phyloP scores from a whole-genome alignment of 305 asterid genomes.

The Solanum chacoense region DNA sequence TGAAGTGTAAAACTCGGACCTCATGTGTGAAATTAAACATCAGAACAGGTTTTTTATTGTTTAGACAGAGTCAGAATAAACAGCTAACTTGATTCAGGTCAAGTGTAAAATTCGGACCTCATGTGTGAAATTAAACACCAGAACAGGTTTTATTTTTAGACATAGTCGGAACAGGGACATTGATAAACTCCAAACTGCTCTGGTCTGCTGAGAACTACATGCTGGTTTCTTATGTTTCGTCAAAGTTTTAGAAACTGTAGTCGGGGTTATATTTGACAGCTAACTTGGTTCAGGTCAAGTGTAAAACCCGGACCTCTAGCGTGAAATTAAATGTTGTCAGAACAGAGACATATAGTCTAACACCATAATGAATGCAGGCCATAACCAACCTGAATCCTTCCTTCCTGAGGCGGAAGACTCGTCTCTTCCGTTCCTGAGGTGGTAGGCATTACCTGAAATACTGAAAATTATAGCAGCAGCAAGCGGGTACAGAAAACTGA shows the following conservation, averaged over 20 bases:
- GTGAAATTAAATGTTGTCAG: neutral
- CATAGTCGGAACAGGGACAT: neutral
- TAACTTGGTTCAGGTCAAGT: neutral
- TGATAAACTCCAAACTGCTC: neutral
- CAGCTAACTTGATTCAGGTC: neutral
- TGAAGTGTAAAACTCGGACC: neutral
- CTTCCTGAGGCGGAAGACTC: slow-evolving; percentile 28
- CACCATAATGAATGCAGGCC: neutral
- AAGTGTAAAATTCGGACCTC: neutral
- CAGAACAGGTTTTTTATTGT: neutral
- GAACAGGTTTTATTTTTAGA: neutral
- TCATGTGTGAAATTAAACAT: neutral
- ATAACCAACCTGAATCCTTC: slow-evolving; percentile 50
- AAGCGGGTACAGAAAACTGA: slow-evolving; percentile 2
- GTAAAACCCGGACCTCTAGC: neutral
- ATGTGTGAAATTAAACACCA: neutral
- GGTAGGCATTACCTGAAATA: slow-evolving; percentile 61
- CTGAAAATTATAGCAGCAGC: slow-evolving; percentile 13
- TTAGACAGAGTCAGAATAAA: neutral
- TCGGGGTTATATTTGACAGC: neutral
- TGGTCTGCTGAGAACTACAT: neutral
- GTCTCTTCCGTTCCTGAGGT: slow-evolving; percentile 37
- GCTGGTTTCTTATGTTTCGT: neutral
- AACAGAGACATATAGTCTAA: neutral
- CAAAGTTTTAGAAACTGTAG: neutral